Conservation (phyloP, 305 asterid species). For the Solanum aculeatissimum region DNA sequence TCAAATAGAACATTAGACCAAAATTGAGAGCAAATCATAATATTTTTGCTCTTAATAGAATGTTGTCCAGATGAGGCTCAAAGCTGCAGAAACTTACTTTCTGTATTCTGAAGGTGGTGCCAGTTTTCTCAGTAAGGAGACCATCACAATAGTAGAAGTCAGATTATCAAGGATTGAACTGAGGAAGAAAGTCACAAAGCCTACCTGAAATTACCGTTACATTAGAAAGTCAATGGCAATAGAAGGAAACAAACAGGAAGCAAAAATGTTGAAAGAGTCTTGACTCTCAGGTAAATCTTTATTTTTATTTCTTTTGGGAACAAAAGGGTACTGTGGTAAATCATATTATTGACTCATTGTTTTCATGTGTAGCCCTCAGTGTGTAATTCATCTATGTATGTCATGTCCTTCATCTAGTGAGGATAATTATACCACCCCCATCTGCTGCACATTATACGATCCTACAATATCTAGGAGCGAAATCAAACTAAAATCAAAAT, state of each 20-base stretch:
- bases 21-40: background rate
- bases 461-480: background rate
- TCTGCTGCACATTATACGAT: background rate
- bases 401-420: background rate
- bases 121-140: constrained; percentile 86
- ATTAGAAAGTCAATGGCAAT: constrained; percentile 1
- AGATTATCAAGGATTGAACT: constrained; percentile 94
- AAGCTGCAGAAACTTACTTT: constrained; percentile 47
- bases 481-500: background rate
- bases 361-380: background rate
- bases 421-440: background rate
- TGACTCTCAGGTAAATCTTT: background rate
- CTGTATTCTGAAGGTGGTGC: constrained; percentile 95
- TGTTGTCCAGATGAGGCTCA: background rate
- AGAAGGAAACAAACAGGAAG: background rate
- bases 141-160: constrained; percentile 97
- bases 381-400: background rate
- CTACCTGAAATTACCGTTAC: constrained; percentile 49
- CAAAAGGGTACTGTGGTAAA: background rate
- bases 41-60: background rate
- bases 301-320: background rate
- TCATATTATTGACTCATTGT: background rate
- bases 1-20: background rate
- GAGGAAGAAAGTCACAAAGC: constrained; percentile 85
- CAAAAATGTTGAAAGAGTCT: background rate